phyloP scores from a whole-genome alignment of 2,329 filamentous ascomycete species.

The Paradendryphiella salina region DNA sequence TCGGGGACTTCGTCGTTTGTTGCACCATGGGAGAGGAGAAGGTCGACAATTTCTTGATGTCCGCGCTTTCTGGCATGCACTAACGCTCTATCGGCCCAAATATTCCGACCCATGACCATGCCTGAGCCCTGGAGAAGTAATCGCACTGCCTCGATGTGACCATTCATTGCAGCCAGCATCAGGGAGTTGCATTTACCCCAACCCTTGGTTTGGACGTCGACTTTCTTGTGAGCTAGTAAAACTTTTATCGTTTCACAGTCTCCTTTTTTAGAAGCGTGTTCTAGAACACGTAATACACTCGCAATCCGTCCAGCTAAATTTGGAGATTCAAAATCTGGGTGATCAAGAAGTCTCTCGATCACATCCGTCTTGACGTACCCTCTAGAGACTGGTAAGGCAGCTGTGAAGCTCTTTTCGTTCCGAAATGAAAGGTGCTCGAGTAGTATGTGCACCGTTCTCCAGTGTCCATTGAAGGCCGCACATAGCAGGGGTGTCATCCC shows the following conservation, averaged over 20 bases:
- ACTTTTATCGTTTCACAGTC: background rate
- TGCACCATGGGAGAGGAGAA: conserved; percentile 1
- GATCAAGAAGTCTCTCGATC: background rate
- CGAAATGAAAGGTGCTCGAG: background rate
- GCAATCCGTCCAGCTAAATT: background rate
- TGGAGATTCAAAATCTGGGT: background rate
- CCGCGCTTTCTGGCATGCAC: no score
- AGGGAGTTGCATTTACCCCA: accelerated
- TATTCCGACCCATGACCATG: background rate
- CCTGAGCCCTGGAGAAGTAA: conserved; percentile 3
- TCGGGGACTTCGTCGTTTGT: background rate
- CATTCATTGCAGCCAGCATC: accelerated
- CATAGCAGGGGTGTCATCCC: background rate
- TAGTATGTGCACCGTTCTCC: background rate
- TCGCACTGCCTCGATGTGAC: background rate
- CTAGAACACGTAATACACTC: background rate
- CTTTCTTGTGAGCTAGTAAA: background rate
- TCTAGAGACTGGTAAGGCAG: background rate
- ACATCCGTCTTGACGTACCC: background rate
- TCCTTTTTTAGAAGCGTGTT: background rate
- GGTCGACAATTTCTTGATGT: background rate
- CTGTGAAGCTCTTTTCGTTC: accelerated
- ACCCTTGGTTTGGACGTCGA: background rate
- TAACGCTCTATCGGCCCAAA: background rate
- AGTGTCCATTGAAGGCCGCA: background rate